A percentile compares a stretch with the other conserved stretches of the same genome.
phyloP scores from a whole-genome alignment of 2,329 filamentous ascomycete genomes.

The Xylaria arbuscula region DNA sequence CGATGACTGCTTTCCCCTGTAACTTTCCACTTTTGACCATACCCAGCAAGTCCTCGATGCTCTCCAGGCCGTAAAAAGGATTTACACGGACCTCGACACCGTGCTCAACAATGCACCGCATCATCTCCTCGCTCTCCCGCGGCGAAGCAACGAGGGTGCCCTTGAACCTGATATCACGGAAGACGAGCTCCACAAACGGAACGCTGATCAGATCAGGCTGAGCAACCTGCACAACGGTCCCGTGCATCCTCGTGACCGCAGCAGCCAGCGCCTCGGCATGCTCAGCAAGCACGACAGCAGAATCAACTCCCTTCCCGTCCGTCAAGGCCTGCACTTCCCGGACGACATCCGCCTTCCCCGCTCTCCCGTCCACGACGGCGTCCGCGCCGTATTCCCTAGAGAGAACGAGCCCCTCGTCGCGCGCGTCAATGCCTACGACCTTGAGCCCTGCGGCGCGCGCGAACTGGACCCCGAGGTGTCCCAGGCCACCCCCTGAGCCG shows the following conservation, averaged over 20 bases:
- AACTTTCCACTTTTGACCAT: constrained; percentile 64
- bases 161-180: constrained; percentile 45
- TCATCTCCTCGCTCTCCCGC: constrained; percentile 59
- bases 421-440: constrained; percentile 65
- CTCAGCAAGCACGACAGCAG: constrained; percentile 62
- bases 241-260: constrained; percentile 69
- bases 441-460: constrained; percentile 61
- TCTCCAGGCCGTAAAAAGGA: constrained; percentile 62
- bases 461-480: constrained; percentile 63
- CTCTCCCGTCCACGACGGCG: constrained; percentile 62
- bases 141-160: constrained; percentile 56
- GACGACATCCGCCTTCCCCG: constrained; percentile 60
- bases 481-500: constrained; percentile 63
- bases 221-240: constrained; percentile 66
- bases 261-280: constrained; percentile 61
- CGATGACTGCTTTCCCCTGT: constrained; percentile 64
- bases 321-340: constrained; percentile 60
- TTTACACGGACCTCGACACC: constrained; percentile 63
- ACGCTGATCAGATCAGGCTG: constrained; percentile 71
- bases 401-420: constrained; percentile 61
- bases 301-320: constrained; percentile 61
- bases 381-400: constrained; percentile 61
- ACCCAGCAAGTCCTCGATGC: constrained; percentile 62
- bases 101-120: constrained; percentile 58
- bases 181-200: constrained; percentile 64